phyloP scores from a whole-genome alignment of 139 green algal species.

The Chlorokybus atmophyticus region DNA sequence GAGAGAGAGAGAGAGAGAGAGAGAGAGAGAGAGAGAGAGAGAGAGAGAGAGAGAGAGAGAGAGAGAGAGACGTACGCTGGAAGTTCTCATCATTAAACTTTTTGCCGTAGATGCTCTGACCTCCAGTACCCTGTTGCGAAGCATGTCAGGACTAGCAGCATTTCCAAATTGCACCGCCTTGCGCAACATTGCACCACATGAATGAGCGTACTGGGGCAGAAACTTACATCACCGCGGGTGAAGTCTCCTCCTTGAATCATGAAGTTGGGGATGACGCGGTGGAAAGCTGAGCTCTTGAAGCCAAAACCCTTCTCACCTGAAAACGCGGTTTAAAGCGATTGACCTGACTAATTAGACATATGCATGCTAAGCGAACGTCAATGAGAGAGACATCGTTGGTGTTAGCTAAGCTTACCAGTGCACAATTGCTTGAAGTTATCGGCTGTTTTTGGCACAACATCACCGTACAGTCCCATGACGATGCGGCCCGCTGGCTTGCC shows the following conservation, averaged over 20 bases:
- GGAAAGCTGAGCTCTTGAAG: slow-evolving; percentile 18
- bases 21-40: slow-evolving; percentile 3
- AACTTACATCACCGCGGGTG: no score
- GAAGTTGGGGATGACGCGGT: slow-evolving; percentile 1
- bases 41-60: slow-evolving; percentile 3
- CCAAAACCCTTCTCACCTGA: slow-evolving; percentile 35
- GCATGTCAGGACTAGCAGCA: no score
- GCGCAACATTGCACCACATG: no score
- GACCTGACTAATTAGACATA: slow-evolving; percentile 16
- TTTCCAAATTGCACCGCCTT: no score
- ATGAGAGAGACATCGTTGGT: not conserved
- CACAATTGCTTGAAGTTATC: slow-evolving; percentile 44
- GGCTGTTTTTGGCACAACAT: slow-evolving; percentile 33
- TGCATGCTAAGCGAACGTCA: slow-evolving; percentile 26
- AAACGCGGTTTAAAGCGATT: slow-evolving; percentile 3
- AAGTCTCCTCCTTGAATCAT: slow-evolving; percentile 62
- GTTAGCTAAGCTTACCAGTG: slow-evolving; percentile 29
- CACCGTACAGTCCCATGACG: slow-evolving; percentile 69
- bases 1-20: slow-evolving; percentile 3
- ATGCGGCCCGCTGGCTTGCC: slow-evolving; percentile 59
- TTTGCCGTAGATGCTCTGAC: slow-evolving; percentile 31
- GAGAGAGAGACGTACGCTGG: slow-evolving; percentile 9
- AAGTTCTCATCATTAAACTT: slow-evolving; percentile 53
- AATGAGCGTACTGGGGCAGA: no score
- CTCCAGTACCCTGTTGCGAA: slow-evolving; percentile 27